phyloP scores from a whole-genome alignment of 768 basidiomycete genomes.

The Calocybe indica region DNA sequence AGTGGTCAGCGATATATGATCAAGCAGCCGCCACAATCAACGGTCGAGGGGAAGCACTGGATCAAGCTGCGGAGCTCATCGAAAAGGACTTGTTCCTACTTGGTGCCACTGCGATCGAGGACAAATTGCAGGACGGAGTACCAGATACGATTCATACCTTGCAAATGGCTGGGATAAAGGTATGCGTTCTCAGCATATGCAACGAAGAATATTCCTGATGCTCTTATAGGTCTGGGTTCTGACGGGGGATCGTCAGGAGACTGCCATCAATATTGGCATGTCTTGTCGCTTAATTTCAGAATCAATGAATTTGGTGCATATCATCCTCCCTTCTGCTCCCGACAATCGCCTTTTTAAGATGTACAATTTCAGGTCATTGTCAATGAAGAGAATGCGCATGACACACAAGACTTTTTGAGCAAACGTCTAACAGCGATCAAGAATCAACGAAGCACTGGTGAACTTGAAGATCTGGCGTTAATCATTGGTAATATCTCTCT shows the following conservation, averaged over 20 bases:
- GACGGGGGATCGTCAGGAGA: constrained; percentile 97
- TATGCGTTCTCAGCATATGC: constrained; percentile 14
- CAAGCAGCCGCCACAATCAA: constrained; percentile 94
- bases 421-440: constrained; percentile 91
- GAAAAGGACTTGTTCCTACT: constrained; percentile 91
- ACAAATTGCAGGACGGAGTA: constrained; percentile 97
- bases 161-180: constrained; percentile 98
- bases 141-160: constrained; percentile 97
- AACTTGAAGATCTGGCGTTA: constrained; percentile 91
- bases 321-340: neutral
- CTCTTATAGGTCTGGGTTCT: constrained; percentile 82
- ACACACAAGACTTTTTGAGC: constrained; percentile 79
- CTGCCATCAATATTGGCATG: constrained; percentile 98
- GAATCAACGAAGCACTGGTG: constrained; percentile 85
- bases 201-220: constrained; percentile 1
- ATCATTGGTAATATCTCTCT: constrained; percentile 64
- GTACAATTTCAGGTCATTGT: constrained; percentile 70
- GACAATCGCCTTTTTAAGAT: neutral
- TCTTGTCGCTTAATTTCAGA: constrained; percentile 96
- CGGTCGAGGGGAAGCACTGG: constrained; percentile 91
- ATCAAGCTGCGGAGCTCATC: constrained; percentile 91
- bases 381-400: constrained; percentile 81
- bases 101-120: constrained; percentile 97
- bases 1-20: constrained; percentile 86
- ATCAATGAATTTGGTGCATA: constrained; percentile 92